Percentiles rank a stretch among this genome's conserved stretches.
These are phyloP conservation scores for Baudoinia panamericana DNA, from an alignment of 495 filamentous ascomycete genomes.

Conservation along the genomic window DNA sequence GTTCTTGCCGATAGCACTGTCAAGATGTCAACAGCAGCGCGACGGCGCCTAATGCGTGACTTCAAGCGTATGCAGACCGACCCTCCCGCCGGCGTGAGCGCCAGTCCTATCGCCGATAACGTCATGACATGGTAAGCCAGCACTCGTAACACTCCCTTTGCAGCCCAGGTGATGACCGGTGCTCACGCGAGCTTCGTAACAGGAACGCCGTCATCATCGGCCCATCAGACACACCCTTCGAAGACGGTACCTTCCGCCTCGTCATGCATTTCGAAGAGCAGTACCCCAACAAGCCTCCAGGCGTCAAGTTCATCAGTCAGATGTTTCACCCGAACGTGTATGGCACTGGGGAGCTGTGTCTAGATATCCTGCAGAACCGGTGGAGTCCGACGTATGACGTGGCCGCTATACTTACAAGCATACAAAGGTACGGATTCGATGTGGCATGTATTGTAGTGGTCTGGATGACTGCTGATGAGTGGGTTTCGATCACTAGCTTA, in stretches of 20 bases:
- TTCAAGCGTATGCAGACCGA: slow-evolving; percentile 93
- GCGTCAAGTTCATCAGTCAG: slow-evolving; percentile 94
- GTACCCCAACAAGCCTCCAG: slow-evolving; percentile 94
- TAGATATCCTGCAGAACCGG: slow-evolving; percentile 94
- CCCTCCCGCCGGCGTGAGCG: slow-evolving; percentile 91
- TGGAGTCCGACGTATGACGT: slow-evolving; percentile 99
- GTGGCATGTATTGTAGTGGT: background rate
- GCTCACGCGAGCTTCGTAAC: background rate
- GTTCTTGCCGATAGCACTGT: too few relatives aligned
- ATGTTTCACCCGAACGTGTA: slow-evolving; percentile 99
- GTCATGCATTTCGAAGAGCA: slow-evolving; percentile 99
- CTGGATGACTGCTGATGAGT: too few relatives aligned
- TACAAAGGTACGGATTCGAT: slow-evolving; percentile 67
- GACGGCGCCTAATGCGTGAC: slow-evolving; percentile 24
- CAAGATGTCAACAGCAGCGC: slow-evolving; percentile 25
- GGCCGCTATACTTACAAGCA: slow-evolving; percentile 89
- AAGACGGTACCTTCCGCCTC: slow-evolving; percentile 93
- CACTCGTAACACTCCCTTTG: background rate
- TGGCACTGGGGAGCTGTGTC: slow-evolving; percentile 86
- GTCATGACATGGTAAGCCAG: slow-evolving; percentile 89
- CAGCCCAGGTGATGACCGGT: too few relatives aligned
- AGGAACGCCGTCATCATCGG: slow-evolving; percentile 99
- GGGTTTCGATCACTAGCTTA: too few relatives aligned
- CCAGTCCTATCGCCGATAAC: slow-evolving; percentile 93
- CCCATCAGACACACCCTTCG: slow-evolving; percentile 92